Conservation (phyloP, 2,329 filamentous ascomycete species). For the Cladophialophora psammophila region DNA sequence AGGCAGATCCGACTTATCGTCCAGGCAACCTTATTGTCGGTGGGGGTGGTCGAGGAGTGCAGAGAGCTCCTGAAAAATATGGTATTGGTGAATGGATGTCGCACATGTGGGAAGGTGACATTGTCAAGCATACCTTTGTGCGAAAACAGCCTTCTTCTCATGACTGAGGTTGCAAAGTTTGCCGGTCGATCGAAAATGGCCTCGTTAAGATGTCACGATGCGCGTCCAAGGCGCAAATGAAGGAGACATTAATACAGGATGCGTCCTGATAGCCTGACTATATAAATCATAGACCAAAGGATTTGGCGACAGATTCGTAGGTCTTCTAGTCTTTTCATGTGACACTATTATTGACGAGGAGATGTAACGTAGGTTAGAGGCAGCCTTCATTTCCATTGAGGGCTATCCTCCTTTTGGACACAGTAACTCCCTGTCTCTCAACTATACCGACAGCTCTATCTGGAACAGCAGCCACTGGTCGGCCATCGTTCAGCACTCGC, state of each 20-base stretch:
- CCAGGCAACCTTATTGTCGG: slow-evolving; percentile 83
- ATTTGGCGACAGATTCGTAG: too few relatives aligned
- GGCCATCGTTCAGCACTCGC: too few relatives aligned
- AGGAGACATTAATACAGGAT: not conserved
- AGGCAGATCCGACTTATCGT: slow-evolving; percentile 68
- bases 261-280: too few relatives aligned
- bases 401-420: too few relatives aligned
- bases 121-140: slow-evolving; percentile 64
- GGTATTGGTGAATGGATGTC: slow-evolving; percentile 78
- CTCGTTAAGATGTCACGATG: not conserved
- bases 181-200: not conserved
- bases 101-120: slow-evolving; percentile 68
- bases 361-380: too few relatives aligned
- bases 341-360: too few relatives aligned
- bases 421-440: too few relatives aligned
- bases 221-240: not conserved
- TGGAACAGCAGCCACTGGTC: too few relatives aligned
- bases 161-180: not conserved
- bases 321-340: too few relatives aligned
- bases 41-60: slow-evolving; percentile 75
- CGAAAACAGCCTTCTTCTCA: slow-evolving; percentile 6
- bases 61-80: slow-evolving; percentile 64
- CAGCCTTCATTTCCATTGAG: too few relatives aligned
- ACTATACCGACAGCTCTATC: too few relatives aligned
- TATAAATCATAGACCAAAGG: too few relatives aligned